Conservation (phyloP, 768 basidiomycete genomes). For the Mycena amicta region DNA sequence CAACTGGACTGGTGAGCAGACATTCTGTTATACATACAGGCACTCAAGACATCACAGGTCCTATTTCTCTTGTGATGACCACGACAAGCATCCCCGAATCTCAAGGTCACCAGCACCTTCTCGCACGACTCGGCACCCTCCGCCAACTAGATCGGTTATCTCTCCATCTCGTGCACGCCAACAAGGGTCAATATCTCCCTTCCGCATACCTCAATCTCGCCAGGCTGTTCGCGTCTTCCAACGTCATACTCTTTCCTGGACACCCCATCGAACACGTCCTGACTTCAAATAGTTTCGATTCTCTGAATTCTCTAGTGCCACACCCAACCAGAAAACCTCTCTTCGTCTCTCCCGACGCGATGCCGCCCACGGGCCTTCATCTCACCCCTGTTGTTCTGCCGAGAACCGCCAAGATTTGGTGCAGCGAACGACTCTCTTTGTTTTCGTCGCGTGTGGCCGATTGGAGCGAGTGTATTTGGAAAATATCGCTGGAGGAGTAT, state of each 20-base stretch:
- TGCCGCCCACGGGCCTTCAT: constrained; percentile 37
- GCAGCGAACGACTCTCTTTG: constrained; percentile 57
- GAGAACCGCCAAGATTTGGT: constrained; percentile 57
- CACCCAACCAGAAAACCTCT: constrained; percentile 6
- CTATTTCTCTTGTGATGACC: constrained; percentile 51
- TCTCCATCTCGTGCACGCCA: constrained; percentile 51
- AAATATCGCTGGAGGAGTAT: constrained; percentile 57
- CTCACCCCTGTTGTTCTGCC: constrained; percentile 50
- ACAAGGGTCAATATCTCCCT: constrained; percentile 39
- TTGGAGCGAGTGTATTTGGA: constrained; percentile 72
- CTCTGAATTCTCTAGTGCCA: constrained; percentile 15
- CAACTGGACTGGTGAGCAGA: constrained; percentile 50
- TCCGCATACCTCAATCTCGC: constrained; percentile 66
- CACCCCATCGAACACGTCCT: constrained; percentile 27
- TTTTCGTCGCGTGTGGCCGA: constrained; percentile 47
- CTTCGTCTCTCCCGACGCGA: constrained; percentile 29
- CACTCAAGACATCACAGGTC: too few species aligned
- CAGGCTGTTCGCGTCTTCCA: constrained; percentile 56
- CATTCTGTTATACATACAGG: too few species aligned
- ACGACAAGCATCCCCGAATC: constrained; percentile 32
- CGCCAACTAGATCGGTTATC: constrained; percentile 23
- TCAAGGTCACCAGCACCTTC: constrained; percentile 28
- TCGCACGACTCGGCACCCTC: constrained; percentile 29
- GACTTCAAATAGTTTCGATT: constrained; percentile 22
- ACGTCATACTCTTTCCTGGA: constrained; percentile 56